Evolutionary conservation across 768 basidiomycete genomes (phyloP).

Genomic region (Rhodotorula taiwanensis): DNA sequence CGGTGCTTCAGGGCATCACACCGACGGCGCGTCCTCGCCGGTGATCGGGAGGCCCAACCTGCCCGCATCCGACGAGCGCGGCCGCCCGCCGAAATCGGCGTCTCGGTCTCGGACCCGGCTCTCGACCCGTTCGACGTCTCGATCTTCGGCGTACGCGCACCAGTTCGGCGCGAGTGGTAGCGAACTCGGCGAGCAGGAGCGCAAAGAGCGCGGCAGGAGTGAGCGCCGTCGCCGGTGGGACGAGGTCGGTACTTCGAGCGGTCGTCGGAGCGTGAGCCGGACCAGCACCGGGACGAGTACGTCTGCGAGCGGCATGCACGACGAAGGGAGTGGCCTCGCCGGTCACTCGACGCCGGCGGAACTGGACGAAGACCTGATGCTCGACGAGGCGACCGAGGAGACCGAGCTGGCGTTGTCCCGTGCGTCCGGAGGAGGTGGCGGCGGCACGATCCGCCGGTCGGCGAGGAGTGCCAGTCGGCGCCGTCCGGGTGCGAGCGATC

Average conservation of each 20-base stretch:
- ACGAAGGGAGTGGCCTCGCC: neutral
- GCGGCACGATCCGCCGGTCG: too few species aligned
- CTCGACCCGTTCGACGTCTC: conserved; percentile 6
- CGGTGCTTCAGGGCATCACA: neutral
- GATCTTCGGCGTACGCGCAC: conserved; percentile 17
- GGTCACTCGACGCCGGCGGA: neutral
- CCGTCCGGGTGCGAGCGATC: neutral
- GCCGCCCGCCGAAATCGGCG: neutral
- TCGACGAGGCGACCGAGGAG: neutral
- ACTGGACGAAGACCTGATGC: neutral
- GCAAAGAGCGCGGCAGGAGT: neutral
- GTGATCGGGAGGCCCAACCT: neutral
- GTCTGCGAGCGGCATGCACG: too few species aligned
- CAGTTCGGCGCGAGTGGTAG: conserved; percentile 1
- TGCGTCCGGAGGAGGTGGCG: neutral
- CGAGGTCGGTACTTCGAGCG: neutral
- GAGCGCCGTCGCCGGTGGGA: conserved; percentile 1
- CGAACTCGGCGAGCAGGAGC: neutral
- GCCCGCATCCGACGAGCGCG: neutral
- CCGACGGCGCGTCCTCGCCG: neutral
- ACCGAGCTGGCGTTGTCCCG: neutral
- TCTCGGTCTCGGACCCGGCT: conserved; percentile 5
- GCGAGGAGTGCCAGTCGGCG: neutral
- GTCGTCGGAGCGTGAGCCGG: conserved; percentile 1
- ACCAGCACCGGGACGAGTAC: neutral